A percentile compares a stretch with the other conserved stretches of the same genome.
Evolutionary conservation across 306 rosid genomes (phyloP).

Genomic region (Medicago arabica): DNA sequence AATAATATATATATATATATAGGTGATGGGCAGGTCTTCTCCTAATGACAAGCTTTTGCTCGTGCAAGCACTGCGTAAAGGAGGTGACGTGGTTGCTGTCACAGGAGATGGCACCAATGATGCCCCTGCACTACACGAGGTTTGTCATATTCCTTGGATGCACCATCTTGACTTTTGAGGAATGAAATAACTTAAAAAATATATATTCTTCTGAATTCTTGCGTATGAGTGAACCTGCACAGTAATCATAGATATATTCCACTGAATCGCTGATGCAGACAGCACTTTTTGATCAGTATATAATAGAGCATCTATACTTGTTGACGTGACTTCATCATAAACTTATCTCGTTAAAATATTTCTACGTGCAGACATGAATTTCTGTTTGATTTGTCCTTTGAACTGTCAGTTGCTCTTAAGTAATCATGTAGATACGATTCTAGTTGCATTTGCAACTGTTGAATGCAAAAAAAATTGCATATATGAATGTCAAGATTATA

Average conservation of each 20-base stretch:
- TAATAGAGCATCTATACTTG: conserved; percentile 22
- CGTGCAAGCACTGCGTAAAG: conserved; percentile 93
- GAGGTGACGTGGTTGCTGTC: conserved; percentile 96
- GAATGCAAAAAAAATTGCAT: conserved; percentile 24
- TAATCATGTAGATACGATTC: conserved; percentile 28
- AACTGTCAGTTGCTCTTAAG: conserved; percentile 21
- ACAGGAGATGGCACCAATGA: conserved; percentile 99
- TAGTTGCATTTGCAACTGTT: conserved; percentile 30
- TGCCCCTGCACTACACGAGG: conserved; percentile 99
- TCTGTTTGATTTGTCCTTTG: conserved; percentile 21
- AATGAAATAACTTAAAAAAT: neutral
- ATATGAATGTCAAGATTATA: conserved; percentile 30
- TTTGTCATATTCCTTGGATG: conserved; percentile 55
- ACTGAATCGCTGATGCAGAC: neutral
- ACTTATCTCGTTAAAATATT: conserved; percentile 9
- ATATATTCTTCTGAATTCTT: conserved; percentile 7
- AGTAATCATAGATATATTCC: conserved; percentile 11
- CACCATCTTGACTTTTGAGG: conserved; percentile 17
- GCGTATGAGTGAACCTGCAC: conserved; percentile 27
- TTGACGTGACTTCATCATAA: conserved; percentile 20
- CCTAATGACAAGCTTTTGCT: conserved; percentile 98
- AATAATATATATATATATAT: conserved; percentile 47
- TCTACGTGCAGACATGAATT: conserved; percentile 32
- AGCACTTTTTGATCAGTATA: conserved; percentile 4
- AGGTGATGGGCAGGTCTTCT: conserved; percentile 99